A percentile compares a stretch with the other conserved stretches of the same genome.
These are phyloP conservation scores for Sclerospora graminicola DNA, from an alignment of 352 stramenopile species.

Conservation along the genomic window DNA sequence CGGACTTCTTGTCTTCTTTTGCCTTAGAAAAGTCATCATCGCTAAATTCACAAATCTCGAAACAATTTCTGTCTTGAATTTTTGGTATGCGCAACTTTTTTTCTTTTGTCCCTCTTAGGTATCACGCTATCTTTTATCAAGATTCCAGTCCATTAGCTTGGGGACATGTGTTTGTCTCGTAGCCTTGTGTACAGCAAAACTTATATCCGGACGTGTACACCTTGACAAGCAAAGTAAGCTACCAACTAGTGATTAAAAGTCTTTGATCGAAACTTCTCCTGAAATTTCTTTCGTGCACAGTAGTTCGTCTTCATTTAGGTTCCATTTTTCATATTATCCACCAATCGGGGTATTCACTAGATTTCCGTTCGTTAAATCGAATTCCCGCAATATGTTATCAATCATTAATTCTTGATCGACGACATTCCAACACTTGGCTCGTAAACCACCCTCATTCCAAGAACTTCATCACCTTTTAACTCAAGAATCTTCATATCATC, in stretches of 20 bases:
- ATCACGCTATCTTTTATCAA: no score
- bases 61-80: neutral
- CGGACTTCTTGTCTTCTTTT: neutral
- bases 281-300: no score
- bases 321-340: neutral
- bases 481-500: neutral
- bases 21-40: neutral
- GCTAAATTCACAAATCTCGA: neutral
- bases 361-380: neutral
- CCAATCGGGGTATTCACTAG: neutral
- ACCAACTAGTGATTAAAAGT: neutral
- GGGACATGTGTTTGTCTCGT: no score
- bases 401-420: neutral
- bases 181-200: no score
- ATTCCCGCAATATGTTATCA: neutral
- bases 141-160: no score
- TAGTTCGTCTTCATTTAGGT: neutral
- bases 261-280: no score
- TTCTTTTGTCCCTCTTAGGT: neutral
- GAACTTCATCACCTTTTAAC: conserved; percentile 21
- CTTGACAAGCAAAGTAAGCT: neutral
- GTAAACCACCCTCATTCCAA: conserved; percentile 9
- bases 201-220: no score
- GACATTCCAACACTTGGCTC: neutral
- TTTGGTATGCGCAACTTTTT: neutral